Base-by-base conservation (phyloP, 495 filamentous ascomycete species). In the Cercophora scortea region DNA sequence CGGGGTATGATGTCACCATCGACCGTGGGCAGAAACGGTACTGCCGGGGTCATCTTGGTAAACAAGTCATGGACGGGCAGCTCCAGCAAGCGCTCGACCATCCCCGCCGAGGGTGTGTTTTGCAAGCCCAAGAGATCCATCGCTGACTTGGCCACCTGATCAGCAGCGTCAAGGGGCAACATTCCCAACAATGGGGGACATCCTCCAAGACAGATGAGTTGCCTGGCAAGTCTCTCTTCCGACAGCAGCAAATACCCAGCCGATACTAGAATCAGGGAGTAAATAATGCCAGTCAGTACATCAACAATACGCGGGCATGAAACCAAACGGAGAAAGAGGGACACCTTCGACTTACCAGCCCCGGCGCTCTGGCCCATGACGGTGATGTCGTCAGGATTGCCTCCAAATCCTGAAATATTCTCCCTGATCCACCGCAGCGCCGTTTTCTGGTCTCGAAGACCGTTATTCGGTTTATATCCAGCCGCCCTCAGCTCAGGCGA, bases 371-470 rank as follows among this genome's bases (percentile, higher is more conserved):
- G 67, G 25, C 65, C 71, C 65, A 64, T 69, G 12, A 70, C 56
- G 13, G 68, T 67, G 4, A 76, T 69, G 41, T 62, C 66, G 4
- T 52, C 34, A 39, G 65, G 66, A 49, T 67, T 56, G 6, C 79
- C 75, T 9, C 75, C 71, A 57, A 81, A 80, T 3, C 70, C 69
- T 4, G 55, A 71, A 51, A 82, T 82, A 42, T 81, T 80, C 42
- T 83, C 77, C 35, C 73, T 69, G 47, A 81, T 64, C 72, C 71
- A 75, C 38, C 67, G 54, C 2, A 73, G 61, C 2, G 61, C 70
- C 34, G 72, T 56, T 34, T 71, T 55, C 53, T 74, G 71, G 55
- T 74, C 71, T 6, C 65, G 59, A 1, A 74, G 52, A 11, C 71
- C 69, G 3, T 79, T 68, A 51, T 81, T 65, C 16, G 60, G 38